Evolutionary conservation across 768 basidiomycete genomes (phyloP), one percentile per base, ranked within the genome.

Genomic region (Termitomyces sp.): DNA sequence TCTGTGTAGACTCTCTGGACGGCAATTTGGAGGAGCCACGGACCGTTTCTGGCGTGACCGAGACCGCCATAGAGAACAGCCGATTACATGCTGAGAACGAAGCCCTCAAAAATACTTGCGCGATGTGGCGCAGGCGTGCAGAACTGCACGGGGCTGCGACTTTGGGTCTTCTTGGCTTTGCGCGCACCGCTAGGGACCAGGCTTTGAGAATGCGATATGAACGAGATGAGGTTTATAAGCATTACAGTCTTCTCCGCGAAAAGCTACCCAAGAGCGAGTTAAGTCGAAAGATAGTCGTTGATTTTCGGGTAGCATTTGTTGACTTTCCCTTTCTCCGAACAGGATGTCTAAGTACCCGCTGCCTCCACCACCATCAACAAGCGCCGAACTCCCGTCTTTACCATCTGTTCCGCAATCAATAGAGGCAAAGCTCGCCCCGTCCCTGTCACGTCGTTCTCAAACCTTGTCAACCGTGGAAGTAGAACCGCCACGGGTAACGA

Each of bases 131-230:
- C 38, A 75, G 72, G 48, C 74, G 78, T 40, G 80, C 80, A 42
- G 80, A 80, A 63, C 67, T 72, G 19, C 80, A 81, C 50, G 75
- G 76, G n/a, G 70, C 74, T 15, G 76, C 76, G 15, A 81, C 76
- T 48, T 64, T 78, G 12, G 74, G 73, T 51, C 71, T 80, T 35
- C 66, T 80, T n/a, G 71, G 72, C 47, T 68, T 80, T 53, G 71
- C 75, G 23, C 73, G 73, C 43, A 66, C 69, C 19, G 71, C 77
- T 3, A 71, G 72, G 44, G 75, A 79, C 50, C 70, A 76, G 56
- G 76, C 73, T 9, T 59, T 71, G 26, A 67, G 72, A 33, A 67
- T 76, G 43, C 71, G 71, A 44, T 68, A 67, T 21, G 77, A 80
- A 57, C 68, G 66, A 35, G 71, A 74, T 38, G 71, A 74, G 37